Evolutionary conservation across 345 rosid genomes (phyloP).

Genomic region (Arabidopsis thaliana): TAIR10.1 NC_003070.9:18254001-18254500

Average conservation of each 20-base stretch:
- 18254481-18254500: slow-evolving; percentile 37
- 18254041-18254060: slow-evolving; percentile 93
- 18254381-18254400: slow-evolving; percentile 97
- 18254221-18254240: slow-evolving; percentile 13
- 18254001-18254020: slow-evolving; percentile 22
- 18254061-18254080: slow-evolving; percentile 77
- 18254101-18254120: slow-evolving; percentile 94
- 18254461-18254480: slow-evolving; percentile 47
- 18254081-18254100: slow-evolving; percentile 88
- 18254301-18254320: slow-evolving; percentile 79
- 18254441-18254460: slow-evolving; percentile 92
- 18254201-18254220: slow-evolving; percentile 27
- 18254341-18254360: slow-evolving; percentile 94
- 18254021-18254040: slow-evolving; percentile 48
- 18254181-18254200: slow-evolving; percentile 66
- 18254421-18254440: slow-evolving; percentile 94
- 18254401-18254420: slow-evolving; percentile 97
- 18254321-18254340: slow-evolving; percentile 87
- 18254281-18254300: slow-evolving; percentile 78
- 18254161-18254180: slow-evolving; percentile 90
- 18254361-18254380: slow-evolving; percentile 91
- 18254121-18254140: slow-evolving; percentile 95
- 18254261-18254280: slow-evolving; percentile 43
- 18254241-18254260: slow-evolving; percentile 21
- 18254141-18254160: slow-evolving; percentile 86